A percentile compares a stretch with the other conserved stretches of the same genome.
These are phyloP conservation scores for Neonothopanus nambi DNA, from an alignment of 1,284 basidiomycete genomes.

Conservation along the genomic window DNA sequence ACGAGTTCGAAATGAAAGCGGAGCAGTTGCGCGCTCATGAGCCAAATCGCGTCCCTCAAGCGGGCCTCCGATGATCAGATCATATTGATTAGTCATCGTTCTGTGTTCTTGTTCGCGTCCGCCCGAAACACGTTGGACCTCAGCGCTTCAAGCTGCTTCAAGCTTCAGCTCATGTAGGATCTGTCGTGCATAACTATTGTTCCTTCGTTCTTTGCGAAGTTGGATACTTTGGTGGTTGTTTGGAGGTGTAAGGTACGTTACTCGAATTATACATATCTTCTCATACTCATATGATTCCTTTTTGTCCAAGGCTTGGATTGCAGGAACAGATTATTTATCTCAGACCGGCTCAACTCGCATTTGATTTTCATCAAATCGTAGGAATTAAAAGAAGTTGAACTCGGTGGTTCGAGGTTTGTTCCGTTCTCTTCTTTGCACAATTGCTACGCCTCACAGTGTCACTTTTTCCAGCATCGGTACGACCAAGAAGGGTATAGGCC, in stretches of 20 bases:
- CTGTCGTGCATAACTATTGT: conserved; percentile 95
- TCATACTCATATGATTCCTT: too few species aligned
- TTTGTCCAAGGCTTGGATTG: conserved; percentile 89
- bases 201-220: conserved; percentile 93
- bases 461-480: conserved; percentile 81
- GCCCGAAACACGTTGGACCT: conserved; percentile 84
- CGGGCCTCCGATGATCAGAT: too few species aligned
- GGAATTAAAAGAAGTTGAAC: conserved; percentile 96
- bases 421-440: conserved; percentile 4
- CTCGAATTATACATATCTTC: too few species aligned
- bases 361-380: conserved; percentile 99
- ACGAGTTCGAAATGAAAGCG: too few species aligned
- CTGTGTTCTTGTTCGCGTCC: conserved; percentile 94
- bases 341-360: conserved; percentile 97
- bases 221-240: conserved; percentile 85
- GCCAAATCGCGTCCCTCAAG: too few species aligned
- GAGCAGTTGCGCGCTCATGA: too few species aligned
- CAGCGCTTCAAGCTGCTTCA: too few species aligned
- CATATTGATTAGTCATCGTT: too few species aligned
- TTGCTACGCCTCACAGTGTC: not conserved
- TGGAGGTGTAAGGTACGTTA: too few species aligned
- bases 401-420: conserved; percentile 81
- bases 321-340: conserved; percentile 85
- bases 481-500: conserved; percentile 97
- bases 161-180: too few species aligned